Conservation (phyloP, 345 rosid species). For the Gynandropsis gynandra region DNA sequence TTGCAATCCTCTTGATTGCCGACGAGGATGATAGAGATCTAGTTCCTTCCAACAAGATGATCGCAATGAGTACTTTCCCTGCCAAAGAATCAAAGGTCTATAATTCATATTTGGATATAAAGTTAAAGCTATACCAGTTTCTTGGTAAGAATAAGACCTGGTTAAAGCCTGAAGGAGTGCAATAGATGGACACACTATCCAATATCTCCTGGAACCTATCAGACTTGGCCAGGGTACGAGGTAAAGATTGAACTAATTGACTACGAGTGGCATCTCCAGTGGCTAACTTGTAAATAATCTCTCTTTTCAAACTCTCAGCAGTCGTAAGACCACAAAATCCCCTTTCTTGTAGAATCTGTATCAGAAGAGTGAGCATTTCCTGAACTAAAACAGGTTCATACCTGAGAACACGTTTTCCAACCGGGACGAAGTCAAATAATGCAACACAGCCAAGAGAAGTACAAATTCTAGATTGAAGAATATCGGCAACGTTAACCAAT, state of each 20-base stretch:
- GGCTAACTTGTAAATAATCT: slow-evolving; percentile 75
- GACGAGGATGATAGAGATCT: slow-evolving; percentile 87
- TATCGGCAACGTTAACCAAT: slow-evolving; percentile 5
- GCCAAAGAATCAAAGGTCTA: slow-evolving; percentile 22
- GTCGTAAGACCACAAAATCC: slow-evolving; percentile 68
- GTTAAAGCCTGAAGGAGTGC: slow-evolving; percentile 80
- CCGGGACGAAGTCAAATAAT: slow-evolving; percentile 18
- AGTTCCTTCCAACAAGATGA: slow-evolving; percentile 83
- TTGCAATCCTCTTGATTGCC: slow-evolving; percentile 86
- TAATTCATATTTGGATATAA: slow-evolving; percentile 14
- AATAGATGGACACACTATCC: slow-evolving; percentile 59
- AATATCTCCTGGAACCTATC: slow-evolving; percentile 71
- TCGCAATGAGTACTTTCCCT: slow-evolving; percentile 84
- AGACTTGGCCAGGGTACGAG: slow-evolving; percentile 74
- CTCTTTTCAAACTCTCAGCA: slow-evolving; percentile 79
- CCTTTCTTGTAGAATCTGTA: slow-evolving; percentile 90
- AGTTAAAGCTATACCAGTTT: slow-evolving; percentile 18
- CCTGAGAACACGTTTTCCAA: slow-evolving; percentile 37
- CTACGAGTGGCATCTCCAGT: slow-evolving; percentile 91
- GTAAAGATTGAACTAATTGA: slow-evolving; percentile 75
- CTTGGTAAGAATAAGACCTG: slow-evolving; percentile 51
- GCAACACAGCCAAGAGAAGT: slow-evolving; percentile 7
- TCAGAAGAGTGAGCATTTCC: slow-evolving; percentile 81
- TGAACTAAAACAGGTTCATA: slow-evolving; percentile 72
- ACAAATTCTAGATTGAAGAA: slow-evolving; percentile 7